These are phyloP conservation scores for Thelonectria blattea DNA, from an alignment of 2,329 filamentous ascomycete species.

Conservation along the genomic window DNA sequence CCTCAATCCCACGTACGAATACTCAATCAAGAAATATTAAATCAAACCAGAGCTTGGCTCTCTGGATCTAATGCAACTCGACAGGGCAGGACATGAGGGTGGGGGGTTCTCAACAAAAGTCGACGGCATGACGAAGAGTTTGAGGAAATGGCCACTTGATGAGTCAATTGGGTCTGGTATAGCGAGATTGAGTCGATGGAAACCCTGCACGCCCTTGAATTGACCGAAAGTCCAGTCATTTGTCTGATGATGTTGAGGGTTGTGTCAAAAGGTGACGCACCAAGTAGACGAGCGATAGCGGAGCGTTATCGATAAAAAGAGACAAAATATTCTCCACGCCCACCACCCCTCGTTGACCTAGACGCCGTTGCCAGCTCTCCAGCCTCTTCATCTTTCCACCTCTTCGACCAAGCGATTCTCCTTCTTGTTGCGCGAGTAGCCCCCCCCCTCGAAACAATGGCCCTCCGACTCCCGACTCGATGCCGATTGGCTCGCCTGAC, in stretches of 20 bases:
- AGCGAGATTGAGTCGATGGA: background rate
- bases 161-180: background rate
- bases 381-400: background rate
- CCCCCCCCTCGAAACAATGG: constrained; percentile 41
- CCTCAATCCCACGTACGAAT: background rate
- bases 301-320: constrained; percentile 40
- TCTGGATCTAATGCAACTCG: background rate
- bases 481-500: constrained; percentile 45
- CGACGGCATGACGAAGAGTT: background rate
- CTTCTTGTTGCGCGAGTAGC: background rate
- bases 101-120: constrained; percentile 6
- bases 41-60: background rate
- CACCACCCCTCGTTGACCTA: constrained; percentile 6
- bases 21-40: background rate
- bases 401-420: background rate
- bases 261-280: constrained; percentile 24
- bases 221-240: background rate
- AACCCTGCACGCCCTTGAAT: background rate
- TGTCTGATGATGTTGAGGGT: constrained; percentile 16
- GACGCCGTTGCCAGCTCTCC: constrained; percentile 7
- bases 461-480: constrained; percentile 47
- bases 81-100: background rate
- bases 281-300: constrained; percentile 35
- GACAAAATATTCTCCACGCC: constrained; percentile 35
- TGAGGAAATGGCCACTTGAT: background rate